These are phyloP conservation scores for Naganishia sp. DNA, from an alignment of 1,284 basidiomycete species.

Conservation along the genomic window DNA sequence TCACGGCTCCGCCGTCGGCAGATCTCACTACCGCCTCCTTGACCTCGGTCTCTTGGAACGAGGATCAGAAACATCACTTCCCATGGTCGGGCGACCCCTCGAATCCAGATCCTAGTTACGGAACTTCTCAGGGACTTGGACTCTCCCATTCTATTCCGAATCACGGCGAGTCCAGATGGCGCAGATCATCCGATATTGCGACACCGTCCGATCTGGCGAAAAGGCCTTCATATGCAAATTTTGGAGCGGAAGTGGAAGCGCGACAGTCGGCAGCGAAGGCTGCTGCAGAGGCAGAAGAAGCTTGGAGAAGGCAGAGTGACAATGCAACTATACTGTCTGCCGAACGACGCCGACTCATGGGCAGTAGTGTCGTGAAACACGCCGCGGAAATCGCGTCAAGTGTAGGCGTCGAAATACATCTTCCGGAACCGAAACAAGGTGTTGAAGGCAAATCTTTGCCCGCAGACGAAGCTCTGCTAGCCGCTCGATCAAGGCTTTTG, in stretches of 20 bases:
- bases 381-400: too few relatives aligned
- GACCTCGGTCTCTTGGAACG: neutral
- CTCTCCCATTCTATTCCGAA: neutral
- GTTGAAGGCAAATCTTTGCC: neutral
- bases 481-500: conserved; percentile 9
- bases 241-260: conserved; percentile 1
- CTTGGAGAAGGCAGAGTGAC: conserved; percentile 19
- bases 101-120: neutral
- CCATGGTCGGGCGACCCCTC: neutral
- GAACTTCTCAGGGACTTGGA: neutral
- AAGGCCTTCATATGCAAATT: conserved; percentile 16
- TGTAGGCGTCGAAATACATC: neutral
- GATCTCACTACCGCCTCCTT: neutral
- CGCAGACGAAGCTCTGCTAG: conserved; percentile 21
- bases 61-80: conserved; percentile 1
- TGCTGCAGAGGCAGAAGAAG: conserved; percentile 8
- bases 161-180: neutral
- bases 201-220: conserved; percentile 9
- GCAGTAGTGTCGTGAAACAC: neutral
- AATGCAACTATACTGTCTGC: conserved; percentile 13
- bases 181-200: neutral
- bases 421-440: neutral
- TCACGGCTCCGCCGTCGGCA: conserved; percentile 1
- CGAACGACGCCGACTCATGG: conserved; percentile 13
- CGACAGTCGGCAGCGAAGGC: conserved; percentile 2